A percentile compares a stretch with the other conserved stretches of the same genome.
phyloP scores from a whole-genome alignment of 2,329 filamentous ascomycete genomes.

The Ceratocystiopsis minuta region DNA sequence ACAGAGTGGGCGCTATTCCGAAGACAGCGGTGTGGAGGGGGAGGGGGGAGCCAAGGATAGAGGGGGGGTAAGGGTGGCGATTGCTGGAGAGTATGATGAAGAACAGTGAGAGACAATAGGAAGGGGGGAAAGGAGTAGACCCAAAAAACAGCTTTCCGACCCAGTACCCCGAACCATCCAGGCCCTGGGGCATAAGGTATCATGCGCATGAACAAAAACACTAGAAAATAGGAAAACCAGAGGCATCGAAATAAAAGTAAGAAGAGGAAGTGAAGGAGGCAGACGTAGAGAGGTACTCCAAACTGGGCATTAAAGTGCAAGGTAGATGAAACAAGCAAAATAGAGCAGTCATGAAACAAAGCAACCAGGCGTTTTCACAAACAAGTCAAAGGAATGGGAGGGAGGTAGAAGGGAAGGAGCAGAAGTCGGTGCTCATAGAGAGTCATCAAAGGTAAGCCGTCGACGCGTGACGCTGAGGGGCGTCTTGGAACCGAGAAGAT shows the following conservation, averaged over 20 bases:
- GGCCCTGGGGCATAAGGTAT: conserved; percentile 7
- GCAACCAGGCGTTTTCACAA: background rate
- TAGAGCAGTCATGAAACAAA: background rate
- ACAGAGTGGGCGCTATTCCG: no score
- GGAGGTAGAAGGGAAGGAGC: no score
- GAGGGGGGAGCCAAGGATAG: no score
- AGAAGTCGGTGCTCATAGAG: background rate
- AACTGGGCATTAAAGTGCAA: conserved; percentile 7
- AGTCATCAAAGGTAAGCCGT: conserved; percentile 63
- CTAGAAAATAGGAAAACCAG: background rate
- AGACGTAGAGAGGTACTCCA: conserved; percentile 3
- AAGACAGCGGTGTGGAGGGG: no score
- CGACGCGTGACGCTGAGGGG: conserved; percentile 52
- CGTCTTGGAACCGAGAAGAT: conserved; percentile 28
- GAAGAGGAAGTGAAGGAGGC: background rate
- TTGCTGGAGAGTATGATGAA: background rate
- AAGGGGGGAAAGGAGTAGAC: background rate
- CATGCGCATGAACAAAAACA: conserved; percentile 5
- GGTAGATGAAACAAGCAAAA: background rate
- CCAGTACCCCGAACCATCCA: conserved; percentile 9
- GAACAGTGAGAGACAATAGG: background rate
- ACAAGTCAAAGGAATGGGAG: background rate
- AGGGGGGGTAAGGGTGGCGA: no score
- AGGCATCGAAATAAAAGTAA: background rate
- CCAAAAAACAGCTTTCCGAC: background rate